Base-by-base conservation (phyloP, 75 land plant species). In the Pinus tabuliformis region DNA sequence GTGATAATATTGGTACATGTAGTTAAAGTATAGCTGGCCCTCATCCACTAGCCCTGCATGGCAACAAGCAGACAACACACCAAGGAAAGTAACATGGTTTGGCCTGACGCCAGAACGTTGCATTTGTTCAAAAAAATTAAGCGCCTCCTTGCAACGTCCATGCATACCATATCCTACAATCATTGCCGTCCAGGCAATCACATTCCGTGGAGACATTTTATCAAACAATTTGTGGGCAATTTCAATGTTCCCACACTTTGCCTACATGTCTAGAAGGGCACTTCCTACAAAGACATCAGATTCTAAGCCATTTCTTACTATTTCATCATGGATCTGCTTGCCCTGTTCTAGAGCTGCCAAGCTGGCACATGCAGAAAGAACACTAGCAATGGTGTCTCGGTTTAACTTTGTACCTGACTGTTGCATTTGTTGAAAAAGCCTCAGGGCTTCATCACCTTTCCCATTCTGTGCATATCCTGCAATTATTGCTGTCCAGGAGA, bases 251-350 rank as follows among this genome's bases (percentile, higher is more conserved):
- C 33, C 33, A 33, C 33, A 33, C 33, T 33, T 33, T 33, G 82
- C 81, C 72, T 86, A 86, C 85, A 86, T 86, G 56, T 81, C 82
- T 62, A 62, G 24, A 6, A 28, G 12, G 65, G 65, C 65, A 62
- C 33, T 62, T 33, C 33, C 33, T 33, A 28, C 33, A 62, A 62
- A 28, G 24, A 14, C 65, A 62, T 62, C 33, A 1, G 33, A 33
- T 2, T 33, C 33, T 33, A 33, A 1, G 33, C 33, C 33, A 33
- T 33, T 33, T 33, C 33, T 33, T 33, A 33, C 33, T 2, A 33
- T 33, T 33, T 33, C 33, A 1, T 33, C 33, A 33, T 33, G 33
- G 33, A 33, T 33, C 33, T 33, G 33, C 33, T 33, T 33, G 2
- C 33, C 33, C 33, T 33, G 33, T 33, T 33, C 33, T 33, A 33